Base-by-base conservation (phyloP, 352 stramenopile species). In the Pythium coloratum region DNA sequence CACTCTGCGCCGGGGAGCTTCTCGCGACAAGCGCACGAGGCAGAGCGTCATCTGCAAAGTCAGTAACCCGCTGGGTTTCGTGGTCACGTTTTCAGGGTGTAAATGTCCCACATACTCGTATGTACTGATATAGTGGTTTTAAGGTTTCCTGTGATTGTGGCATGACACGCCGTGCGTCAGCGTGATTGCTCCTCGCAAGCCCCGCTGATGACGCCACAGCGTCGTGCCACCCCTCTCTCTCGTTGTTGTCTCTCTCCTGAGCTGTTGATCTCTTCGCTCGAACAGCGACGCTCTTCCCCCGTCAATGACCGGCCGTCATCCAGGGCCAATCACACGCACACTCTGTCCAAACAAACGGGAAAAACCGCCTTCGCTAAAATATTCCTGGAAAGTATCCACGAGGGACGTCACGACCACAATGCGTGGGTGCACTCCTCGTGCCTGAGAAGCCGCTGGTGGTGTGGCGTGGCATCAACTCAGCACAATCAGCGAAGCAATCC, bases 171-270 rank as follows among this genome's bases (percentile, higher is more conserved):
- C 5, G 47, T 36, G 13, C 57, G 57, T 63, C 57, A 63, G 7
- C 28, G n/a, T 63, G 57, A 54, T 63, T 63, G 57, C 57, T 63
- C 57, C 42, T 32, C 38, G 28, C 12, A 14, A 44, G 40, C 34
- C 10, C 24, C 20, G 30, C 26, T 33, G 42, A 63, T 47, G 42
- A 49, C 40, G 34, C 26, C 14, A 28, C 40, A 2, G 20, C 20
- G 32, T 47, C 20, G 24, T 55, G 57, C 42, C 44, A 47, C 57
- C 13, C 36, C 47, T 28, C 20, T 44, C 38, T 8, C 5, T 44
- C 34, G 3, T 6, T 40, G 34, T 40, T 40, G 10, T 12, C 38
- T 44, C 38, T n/a, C 28, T 30, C 28, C 28, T 30, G 28, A 30
- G 2, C 28, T 30, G 28, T 30, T 30, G 28, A 30, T 30, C 28